Percentiles rank a stretch among this genome's conserved stretches.
Evolutionary conservation across 2,329 filamentous ascomycete genomes (phyloP).

Genomic region (Sporothrix luriei): DNA sequence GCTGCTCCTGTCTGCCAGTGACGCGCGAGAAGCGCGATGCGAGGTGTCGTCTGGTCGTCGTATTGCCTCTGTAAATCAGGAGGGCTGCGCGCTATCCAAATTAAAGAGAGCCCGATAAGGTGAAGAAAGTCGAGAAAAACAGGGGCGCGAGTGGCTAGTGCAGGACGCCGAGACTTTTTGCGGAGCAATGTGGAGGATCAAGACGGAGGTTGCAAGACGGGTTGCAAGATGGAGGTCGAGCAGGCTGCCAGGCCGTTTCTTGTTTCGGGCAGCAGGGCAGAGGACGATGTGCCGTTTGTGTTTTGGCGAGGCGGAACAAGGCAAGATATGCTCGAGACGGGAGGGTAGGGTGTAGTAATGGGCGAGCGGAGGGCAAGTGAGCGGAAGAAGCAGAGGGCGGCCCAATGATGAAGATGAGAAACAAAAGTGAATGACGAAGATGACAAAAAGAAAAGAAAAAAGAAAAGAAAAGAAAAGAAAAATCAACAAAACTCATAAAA

Average conservation of each 20-base stretch:
- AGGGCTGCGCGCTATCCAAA: conserved; percentile 26
- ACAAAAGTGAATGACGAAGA: too few relatives aligned
- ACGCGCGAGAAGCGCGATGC: conserved; percentile 37
- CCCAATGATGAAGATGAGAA: background rate
- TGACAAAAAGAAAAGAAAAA: background rate
- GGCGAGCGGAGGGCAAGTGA: background rate
- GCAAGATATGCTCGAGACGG: background rate
- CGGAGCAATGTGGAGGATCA: conserved; percentile 21
- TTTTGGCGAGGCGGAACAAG: background rate
- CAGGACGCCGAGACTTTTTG: conserved; percentile 24
- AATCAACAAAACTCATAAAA: background rate
- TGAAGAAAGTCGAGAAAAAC: conserved; percentile 24
- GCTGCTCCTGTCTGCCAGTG: background rate
- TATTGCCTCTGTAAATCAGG: too few relatives aligned
- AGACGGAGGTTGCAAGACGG: too few relatives aligned
- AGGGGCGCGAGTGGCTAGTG: conserved; percentile 25
- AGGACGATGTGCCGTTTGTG: conserved; percentile 5
- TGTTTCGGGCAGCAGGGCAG: conserved; percentile 4
- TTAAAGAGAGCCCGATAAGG: conserved; percentile 29
- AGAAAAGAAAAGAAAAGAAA: background rate
- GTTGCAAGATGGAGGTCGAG: background rate
- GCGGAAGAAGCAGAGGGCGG: background rate
- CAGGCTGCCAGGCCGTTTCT: background rate
- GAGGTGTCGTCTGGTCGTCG: background rate
- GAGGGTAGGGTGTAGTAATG: background rate